Evolutionary conservation across 78 protist genomes (phyloP).

Genomic region (Dictyostelium discoideum): dicty_2.7 NC_007090.3:2949001-2949500

Average conservation of each 20-base stretch:
- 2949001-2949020: slow-evolving; percentile 54
- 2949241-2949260: slow-evolving; percentile 74
- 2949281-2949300: slow-evolving; percentile 48
- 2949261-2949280: slow-evolving; percentile 46
- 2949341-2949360: slow-evolving; percentile 49
- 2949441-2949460: background rate
- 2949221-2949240: slow-evolving; percentile 20
- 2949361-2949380: slow-evolving; percentile 66
- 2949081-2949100: slow-evolving; percentile 47
- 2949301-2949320: slow-evolving; percentile 62
- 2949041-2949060: slow-evolving; percentile 65
- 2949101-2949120: slow-evolving; percentile 41
- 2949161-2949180: slow-evolving; percentile 74
- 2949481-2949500: background rate
- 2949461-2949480: background rate
- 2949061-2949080: slow-evolving; percentile 73
- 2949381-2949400: slow-evolving; percentile 30
- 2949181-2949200: slow-evolving; percentile 69
- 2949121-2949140: slow-evolving; percentile 75
- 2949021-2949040: slow-evolving; percentile 8
- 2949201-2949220: slow-evolving; percentile 46
- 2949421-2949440: background rate
- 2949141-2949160: slow-evolving; percentile 71
- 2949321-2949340: slow-evolving; percentile 44
- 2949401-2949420: background rate